These are phyloP conservation scores for Phaeophleospora eucalypticola DNA, from an alignment of 2,329 filamentous ascomycete species.

Conservation along the genomic window DNA sequence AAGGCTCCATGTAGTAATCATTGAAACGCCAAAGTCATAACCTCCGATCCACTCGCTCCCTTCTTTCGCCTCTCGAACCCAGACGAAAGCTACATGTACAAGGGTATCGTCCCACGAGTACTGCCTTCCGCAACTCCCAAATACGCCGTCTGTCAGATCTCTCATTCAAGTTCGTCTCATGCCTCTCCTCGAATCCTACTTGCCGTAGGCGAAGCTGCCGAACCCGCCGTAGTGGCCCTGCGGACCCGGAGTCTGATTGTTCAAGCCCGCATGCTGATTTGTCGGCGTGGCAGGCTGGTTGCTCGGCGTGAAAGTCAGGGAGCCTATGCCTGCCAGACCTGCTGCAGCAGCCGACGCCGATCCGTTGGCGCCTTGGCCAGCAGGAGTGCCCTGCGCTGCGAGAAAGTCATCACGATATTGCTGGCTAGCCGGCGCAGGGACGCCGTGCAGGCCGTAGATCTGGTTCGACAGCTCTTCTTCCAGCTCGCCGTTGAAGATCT, in stretches of 20 bases:
- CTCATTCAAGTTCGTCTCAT: no score
- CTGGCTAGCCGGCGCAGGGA: slow-evolving; percentile 54
- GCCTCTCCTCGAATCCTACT: no score
- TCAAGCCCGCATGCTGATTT: slow-evolving; percentile 18
- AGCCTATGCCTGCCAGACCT: slow-evolving; percentile 15
- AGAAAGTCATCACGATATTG: slow-evolving; percentile 39
- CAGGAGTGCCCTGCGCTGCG: slow-evolving; percentile 40
- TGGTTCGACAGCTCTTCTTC: slow-evolving; percentile 78
- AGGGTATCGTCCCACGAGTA: not conserved
- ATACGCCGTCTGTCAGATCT: not conserved
- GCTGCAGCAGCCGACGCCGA: slow-evolving; percentile 9
- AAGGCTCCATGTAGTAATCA: no score
- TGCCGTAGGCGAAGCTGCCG: slow-evolving; percentile 13
- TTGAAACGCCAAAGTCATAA: not conserved
- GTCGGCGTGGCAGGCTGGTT: slow-evolving; percentile 21
- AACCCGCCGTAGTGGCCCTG: slow-evolving; percentile 11
- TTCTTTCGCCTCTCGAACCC: no score
- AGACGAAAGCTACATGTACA: not conserved
- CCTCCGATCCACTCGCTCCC: no score
- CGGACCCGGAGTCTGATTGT: slow-evolving; percentile 17
- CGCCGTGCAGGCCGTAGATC: slow-evolving; percentile 82
- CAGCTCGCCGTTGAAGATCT: slow-evolving; percentile 80
- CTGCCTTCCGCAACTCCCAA: no score
- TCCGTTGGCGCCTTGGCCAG: slow-evolving; percentile 12
- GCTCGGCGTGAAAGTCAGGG: slow-evolving; percentile 16